Evolutionary conservation across 805 yeast genomes (phyloP).

Genomic region (Candida railenensis): DNA sequence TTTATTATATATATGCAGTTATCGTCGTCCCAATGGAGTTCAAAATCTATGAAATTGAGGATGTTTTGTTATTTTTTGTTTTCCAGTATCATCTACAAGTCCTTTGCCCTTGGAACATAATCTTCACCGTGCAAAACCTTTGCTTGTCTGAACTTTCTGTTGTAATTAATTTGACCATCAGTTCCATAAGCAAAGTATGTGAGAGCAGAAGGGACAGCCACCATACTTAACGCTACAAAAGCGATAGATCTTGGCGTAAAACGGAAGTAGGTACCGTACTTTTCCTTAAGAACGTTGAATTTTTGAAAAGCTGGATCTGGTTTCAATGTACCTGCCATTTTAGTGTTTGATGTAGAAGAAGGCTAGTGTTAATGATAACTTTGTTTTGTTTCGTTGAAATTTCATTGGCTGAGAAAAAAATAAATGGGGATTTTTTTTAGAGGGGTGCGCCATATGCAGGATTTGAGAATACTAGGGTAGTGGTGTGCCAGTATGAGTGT

Average conservation of each 20-base stretch:
- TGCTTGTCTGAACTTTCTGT: slow-evolving; percentile 34
- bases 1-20: neutral
- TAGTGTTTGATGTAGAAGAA: neutral
- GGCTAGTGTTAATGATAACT: neutral
- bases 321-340: slow-evolving; percentile 45
- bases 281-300: slow-evolving; percentile 43
- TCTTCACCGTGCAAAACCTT: slow-evolving; percentile 35
- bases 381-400: slow-evolving; percentile 5
- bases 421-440: neutral
- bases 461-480: neutral
- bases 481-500: too few relatives aligned
- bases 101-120: slow-evolving; percentile 44
- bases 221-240: slow-evolving; percentile 37
- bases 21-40: neutral
- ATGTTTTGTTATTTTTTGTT: slow-evolving; percentile 1
- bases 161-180: slow-evolving; percentile 37
- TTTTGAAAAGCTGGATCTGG: slow-evolving; percentile 42
- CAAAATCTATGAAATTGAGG: neutral
- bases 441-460: neutral
- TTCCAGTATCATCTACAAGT: slow-evolving; percentile 30
- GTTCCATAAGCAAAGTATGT: slow-evolving; percentile 33
- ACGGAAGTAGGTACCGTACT: slow-evolving; percentile 40
- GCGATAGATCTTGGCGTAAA: slow-evolving; percentile 38
- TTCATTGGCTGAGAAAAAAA: slow-evolving; percentile 2
- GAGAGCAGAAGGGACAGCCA: slow-evolving; percentile 36